These are phyloP conservation scores for Mycena indigotica DNA, from an alignment of 768 basidiomycete species.

Conservation along the genomic window DNA sequence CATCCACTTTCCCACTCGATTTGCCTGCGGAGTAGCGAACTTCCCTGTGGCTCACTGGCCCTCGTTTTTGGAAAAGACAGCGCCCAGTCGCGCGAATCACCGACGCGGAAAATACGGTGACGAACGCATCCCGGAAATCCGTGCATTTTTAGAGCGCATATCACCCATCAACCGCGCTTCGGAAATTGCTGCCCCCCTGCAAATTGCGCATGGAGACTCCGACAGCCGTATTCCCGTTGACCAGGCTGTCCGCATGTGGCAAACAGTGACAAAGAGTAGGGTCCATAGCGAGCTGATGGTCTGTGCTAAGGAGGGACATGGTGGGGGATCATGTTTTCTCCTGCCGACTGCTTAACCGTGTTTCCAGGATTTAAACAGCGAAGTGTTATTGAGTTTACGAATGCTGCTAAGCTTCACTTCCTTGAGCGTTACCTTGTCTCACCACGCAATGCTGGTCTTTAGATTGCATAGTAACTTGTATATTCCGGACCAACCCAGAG, in stretches of 20 bases:
- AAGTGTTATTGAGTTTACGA: conserved; percentile 45
- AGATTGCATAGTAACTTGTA: no score
- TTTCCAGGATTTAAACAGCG: conserved; percentile 43
- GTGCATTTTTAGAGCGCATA: conserved; percentile 40
- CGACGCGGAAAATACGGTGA: conserved; percentile 45
- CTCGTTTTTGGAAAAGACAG: conserved; percentile 46
- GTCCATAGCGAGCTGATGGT: conserved; percentile 39
- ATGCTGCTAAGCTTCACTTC: conserved; percentile 41
- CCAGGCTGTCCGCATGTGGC: conserved; percentile 41
- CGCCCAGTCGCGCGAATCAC: conserved; percentile 35
- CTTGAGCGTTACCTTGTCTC: conserved; percentile 40
- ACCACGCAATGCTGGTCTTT: no score
- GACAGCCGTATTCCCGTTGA: conserved; percentile 43
- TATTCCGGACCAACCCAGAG: no score
- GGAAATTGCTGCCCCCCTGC: conserved; percentile 38
- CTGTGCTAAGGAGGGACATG: conserved; percentile 46
- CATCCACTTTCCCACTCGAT: conserved; percentile 42
- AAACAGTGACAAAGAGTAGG: conserved; percentile 31
- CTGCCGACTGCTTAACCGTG: background rate
- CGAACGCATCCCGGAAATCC: conserved; percentile 38
- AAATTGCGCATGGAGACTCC: conserved; percentile 45
- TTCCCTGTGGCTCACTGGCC: conserved; percentile 44
- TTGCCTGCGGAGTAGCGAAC: conserved; percentile 43
- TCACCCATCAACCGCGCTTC: conserved; percentile 42
- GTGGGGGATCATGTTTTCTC: conserved; percentile 26